Conservation (phyloP, 1,139 yeast species). For the Arxiozyma slooffiae region DNA sequence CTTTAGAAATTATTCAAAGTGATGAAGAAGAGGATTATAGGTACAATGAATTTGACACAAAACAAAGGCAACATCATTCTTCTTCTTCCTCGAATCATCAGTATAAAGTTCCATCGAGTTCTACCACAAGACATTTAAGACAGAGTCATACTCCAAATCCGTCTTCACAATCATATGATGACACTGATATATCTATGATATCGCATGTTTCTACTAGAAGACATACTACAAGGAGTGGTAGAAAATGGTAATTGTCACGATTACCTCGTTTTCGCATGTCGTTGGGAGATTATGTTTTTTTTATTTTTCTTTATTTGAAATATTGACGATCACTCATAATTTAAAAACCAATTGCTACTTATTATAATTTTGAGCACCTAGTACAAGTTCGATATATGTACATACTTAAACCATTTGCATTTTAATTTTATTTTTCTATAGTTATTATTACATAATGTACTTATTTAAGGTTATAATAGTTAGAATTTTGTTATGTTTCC, state of each 20-base stretch:
- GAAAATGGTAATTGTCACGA: constrained; percentile 15
- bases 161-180: constrained; percentile 18
- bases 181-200: constrained; percentile 30
- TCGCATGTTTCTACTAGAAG: constrained; percentile 27
- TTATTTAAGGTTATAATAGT: not conserved
- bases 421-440: too few species aligned
- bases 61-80: not conserved
- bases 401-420: not conserved
- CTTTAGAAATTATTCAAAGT: constrained; percentile 26
- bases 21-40: constrained; percentile 11
- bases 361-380: too few species aligned
- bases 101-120: constrained; percentile 25
- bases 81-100: constrained; percentile 8
- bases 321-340: not conserved
- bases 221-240: constrained; percentile 28
- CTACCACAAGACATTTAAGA: constrained; percentile 23
- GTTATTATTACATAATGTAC: too few species aligned
- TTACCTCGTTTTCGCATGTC: not conserved
- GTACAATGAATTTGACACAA: not conserved
- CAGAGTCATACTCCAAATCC: constrained; percentile 5
- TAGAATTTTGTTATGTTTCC: too few species aligned
- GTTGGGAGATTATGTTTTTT: not conserved
- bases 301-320: not conserved
- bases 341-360: not conserved
- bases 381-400: not conserved